Percentiles rank a stretch among this genome's conserved stretches.
These are phyloP conservation scores for Bipolaris cookei DNA, from an alignment of 2,329 filamentous ascomycete species.

Conservation along the genomic window DNA sequence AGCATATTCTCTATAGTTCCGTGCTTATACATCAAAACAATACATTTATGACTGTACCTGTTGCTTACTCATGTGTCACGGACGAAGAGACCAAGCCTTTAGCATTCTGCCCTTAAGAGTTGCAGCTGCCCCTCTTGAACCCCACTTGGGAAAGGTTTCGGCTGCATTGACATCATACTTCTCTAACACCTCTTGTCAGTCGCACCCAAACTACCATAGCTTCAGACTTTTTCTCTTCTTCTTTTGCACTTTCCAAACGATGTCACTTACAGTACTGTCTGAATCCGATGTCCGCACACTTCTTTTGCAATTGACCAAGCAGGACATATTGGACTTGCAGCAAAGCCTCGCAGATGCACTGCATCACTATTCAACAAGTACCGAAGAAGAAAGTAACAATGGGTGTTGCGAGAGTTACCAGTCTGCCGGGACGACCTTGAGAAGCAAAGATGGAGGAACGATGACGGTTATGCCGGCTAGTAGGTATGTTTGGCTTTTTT, in stretches of 20 bases:
- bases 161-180: constrained; percentile 13
- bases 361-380: constrained; percentile 69
- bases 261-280: constrained; percentile 67
- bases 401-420: constrained; percentile 67
- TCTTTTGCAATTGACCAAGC: constrained; percentile 61
- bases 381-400: constrained; percentile 59
- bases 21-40: constrained; percentile 1
- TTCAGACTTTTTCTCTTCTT: neutral
- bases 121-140: constrained; percentile 24
- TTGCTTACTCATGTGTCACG: constrained; percentile 19
- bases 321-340: constrained; percentile 65
- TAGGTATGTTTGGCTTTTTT: constrained; percentile 10
- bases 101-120: constrained; percentile 6
- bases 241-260: constrained; percentile 32
- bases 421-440: constrained; percentile 65
- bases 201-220: neutral
- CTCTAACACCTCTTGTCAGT: too few relatives aligned
- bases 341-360: constrained; percentile 65
- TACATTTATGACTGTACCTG: neutral
- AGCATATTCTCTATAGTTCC: constrained; percentile 6
- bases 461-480: constrained; percentile 73
- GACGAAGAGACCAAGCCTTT: neutral
- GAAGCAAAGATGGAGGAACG: constrained; percentile 65
- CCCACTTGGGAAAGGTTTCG: constrained; percentile 21
- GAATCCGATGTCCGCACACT: constrained; percentile 62